Evolutionary conservation across 495 filamentous ascomycete genomes (phyloP), one percentile per base, ranked within the genome.

Genomic region (Aspergillus bridgeri): DNA sequence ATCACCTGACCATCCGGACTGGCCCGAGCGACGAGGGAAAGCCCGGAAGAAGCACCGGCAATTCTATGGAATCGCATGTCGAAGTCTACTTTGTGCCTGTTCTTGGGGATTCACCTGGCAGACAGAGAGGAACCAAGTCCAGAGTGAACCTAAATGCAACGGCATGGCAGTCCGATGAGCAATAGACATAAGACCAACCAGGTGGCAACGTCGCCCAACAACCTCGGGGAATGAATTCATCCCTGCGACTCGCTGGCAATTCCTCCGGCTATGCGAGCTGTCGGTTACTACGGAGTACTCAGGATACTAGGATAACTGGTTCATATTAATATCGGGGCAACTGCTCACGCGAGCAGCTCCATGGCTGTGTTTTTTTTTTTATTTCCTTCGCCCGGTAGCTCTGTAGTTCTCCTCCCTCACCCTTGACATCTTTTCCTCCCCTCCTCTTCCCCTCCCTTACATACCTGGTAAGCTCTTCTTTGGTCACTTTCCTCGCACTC

Each of bases 191-290:
- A n/a, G n/a, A n/a, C n/a, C n/a, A n/a, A n/a, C n/a, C n/a, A n/a
- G n/a, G 25, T 27, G 33, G 33, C 33, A 13, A 13, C 29, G 49
- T 17, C 38, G 1, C n/a, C 46, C 44, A 42, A 48, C 43, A 53
- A 53, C 57, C 56, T 58, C 56, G 56, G 56, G 48, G 56, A 57
- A 33, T 44, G 42, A 24, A 45, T n/a, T 24, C 33, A 22, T 54
- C 42, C 52, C 52, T 54, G 42, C 22, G 33, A 33, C 53, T 18
- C 23, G 42, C n/a, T 24, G 29, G 29, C 19, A 23, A 20, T 53
- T 50, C 42, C 47, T 20, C 29, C 29, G 54, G 54, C 54, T 56
- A 25, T 56, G 24, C 47, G 48, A 15, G 48, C 24, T 21, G 21
- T 21, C 22, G 48, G 21, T 21, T 25, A 24, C 22, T 50, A 13